Percentiles rank a stretch among this genome's conserved stretches.
Conservation (phyloP, 306 rosid species). For the Datisca glomerata region DNA sequence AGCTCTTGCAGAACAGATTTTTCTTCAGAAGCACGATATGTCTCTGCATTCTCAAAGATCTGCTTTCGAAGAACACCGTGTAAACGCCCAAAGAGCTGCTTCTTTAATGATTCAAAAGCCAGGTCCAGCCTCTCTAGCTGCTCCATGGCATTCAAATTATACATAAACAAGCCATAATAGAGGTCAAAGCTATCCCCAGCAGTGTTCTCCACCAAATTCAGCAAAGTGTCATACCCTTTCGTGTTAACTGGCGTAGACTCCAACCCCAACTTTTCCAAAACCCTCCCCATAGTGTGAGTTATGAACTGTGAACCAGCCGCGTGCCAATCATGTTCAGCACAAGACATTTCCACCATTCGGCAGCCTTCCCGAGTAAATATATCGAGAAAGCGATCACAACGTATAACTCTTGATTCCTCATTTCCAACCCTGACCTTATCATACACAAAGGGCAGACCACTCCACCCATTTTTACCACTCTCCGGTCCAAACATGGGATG, state of each 20-base stretch:
- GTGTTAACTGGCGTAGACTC: slow-evolving; percentile 68
- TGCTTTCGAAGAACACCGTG: slow-evolving; percentile 48
- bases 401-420: slow-evolving; percentile 36
- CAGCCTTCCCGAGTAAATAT: slow-evolving; percentile 76
- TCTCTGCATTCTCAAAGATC: slow-evolving; percentile 34
- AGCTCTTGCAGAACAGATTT: slow-evolving; percentile 22
- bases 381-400: slow-evolving; percentile 61
- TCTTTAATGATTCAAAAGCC: slow-evolving; percentile 59
- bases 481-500: slow-evolving; percentile 99
- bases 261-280: slow-evolving; percentile 54
- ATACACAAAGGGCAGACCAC: slow-evolving; percentile 53
- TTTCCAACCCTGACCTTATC: slow-evolving; percentile 63
- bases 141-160: slow-evolving; percentile 74
- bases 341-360: slow-evolving; percentile 85
- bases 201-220: slow-evolving; percentile 72
- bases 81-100: slow-evolving; percentile 61
- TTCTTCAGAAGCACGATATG: slow-evolving; percentile 13
- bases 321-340: slow-evolving; percentile 75
- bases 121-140: slow-evolving; percentile 50
- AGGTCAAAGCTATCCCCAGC: slow-evolving; percentile 86
- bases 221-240: slow-evolving; percentile 68
- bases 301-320: slow-evolving; percentile 92
- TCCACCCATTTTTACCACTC: slow-evolving; percentile 85
- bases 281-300: slow-evolving; percentile 77
- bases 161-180: slow-evolving; percentile 84